Evolutionary conservation across 192 early-diverging fungal species (phyloP).

Genomic region (Mortierella hygrophila): DNA sequence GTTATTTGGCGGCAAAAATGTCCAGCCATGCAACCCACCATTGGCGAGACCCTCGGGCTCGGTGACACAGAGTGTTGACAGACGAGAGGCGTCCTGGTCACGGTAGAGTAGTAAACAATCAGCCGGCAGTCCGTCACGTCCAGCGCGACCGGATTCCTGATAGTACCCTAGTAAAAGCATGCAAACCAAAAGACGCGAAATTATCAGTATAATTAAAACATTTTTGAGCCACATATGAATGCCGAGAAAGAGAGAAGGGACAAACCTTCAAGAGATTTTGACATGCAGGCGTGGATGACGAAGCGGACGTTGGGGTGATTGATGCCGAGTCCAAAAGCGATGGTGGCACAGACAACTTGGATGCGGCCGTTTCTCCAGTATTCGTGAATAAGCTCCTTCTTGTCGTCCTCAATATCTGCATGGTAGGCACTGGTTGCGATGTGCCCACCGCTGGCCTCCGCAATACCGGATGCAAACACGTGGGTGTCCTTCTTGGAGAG

Average conservation of each 20-base stretch:
- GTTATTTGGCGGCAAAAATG: not conserved
- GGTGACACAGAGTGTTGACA: conserved; percentile 71
- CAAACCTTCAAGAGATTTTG: conserved; percentile 70
- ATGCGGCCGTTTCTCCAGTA: conserved; percentile 73
- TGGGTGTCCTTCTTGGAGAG: conserved; percentile 74
- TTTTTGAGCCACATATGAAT: not conserved
- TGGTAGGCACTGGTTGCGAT: conserved; percentile 73
- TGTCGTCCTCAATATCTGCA: conserved; percentile 69
- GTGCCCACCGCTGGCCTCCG: conserved; percentile 56
- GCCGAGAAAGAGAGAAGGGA: not conserved
- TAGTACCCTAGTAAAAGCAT: conserved; percentile 65
- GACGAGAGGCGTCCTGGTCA: conserved; percentile 70
- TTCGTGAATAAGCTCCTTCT: conserved; percentile 65
- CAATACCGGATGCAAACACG: conserved; percentile 62
- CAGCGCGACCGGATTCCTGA: conserved; percentile 82
- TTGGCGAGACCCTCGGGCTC: conserved; percentile 69
- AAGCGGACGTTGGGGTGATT: conserved; percentile 80
- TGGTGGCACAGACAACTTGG: conserved; percentile 82
- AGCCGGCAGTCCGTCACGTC: conserved; percentile 75
- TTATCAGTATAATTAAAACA: not conserved
- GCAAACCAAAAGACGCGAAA: not conserved
- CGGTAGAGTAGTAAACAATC: conserved; percentile 80
- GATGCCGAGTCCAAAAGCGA: conserved; percentile 84
- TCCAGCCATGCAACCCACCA: conserved; percentile 29
- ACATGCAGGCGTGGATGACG: conserved; percentile 78